Conservation (phyloP, 2,329 filamentous ascomycete species). For the Monilinia aucupariae region DNA sequence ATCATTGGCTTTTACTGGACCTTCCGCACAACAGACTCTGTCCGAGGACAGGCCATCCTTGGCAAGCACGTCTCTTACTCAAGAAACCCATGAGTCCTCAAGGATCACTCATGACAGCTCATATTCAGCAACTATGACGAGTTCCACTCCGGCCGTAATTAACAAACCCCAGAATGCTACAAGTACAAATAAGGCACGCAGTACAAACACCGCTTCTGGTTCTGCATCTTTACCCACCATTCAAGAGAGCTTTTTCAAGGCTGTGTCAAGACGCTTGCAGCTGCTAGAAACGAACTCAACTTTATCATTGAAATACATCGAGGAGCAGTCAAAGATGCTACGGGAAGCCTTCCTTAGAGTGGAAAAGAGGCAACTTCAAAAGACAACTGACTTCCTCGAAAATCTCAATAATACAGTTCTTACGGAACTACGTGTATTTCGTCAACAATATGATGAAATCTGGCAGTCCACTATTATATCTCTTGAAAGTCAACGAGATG, state of each 20-base stretch:
- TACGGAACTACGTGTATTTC: conserved; percentile 69
- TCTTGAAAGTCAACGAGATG: conserved; percentile 80
- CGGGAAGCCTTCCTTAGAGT: conserved; percentile 81
- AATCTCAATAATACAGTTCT: conserved; percentile 84
- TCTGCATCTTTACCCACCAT: conserved; percentile 67
- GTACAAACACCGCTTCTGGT: conserved; percentile 39
- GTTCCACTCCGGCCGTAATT: conserved; percentile 16
- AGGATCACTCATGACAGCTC: conserved; percentile 17
- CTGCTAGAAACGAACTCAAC: conserved; percentile 90
- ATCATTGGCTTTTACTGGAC: conserved; percentile 4
- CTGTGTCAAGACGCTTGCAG: conserved; percentile 85
- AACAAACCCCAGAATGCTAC: conserved; percentile 24
- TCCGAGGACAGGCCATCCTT: background rate
- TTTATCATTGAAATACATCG: conserved; percentile 89
- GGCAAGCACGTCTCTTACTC: background rate
- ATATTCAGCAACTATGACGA: conserved; percentile 14
- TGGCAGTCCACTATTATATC: conserved; percentile 95
- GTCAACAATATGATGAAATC: conserved; percentile 87
- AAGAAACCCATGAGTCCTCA: conserved; percentile 6
- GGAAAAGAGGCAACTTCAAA: conserved; percentile 80
- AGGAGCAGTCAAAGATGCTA: conserved; percentile 87
- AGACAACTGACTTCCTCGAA: conserved; percentile 75
- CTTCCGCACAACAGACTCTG: conserved; percentile 5
- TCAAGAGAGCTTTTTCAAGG: conserved; percentile 97
- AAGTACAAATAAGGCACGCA: conserved; percentile 27